phyloP scores from a whole-genome alignment of 805 yeast genomes.

The baker's yeast (Saccharomyces cerevisiae) region DNA sequence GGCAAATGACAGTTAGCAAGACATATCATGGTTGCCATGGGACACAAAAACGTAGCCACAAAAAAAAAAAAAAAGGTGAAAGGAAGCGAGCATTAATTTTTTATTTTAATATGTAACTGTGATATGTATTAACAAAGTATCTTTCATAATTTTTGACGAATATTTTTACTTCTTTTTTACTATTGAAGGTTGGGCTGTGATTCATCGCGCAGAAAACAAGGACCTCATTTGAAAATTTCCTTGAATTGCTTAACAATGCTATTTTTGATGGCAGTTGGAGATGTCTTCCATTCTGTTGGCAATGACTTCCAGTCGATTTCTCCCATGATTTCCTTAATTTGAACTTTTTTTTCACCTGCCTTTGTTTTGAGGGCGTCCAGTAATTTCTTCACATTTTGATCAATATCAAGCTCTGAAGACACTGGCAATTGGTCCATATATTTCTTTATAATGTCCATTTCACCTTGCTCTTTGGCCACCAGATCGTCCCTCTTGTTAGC shows the following conservation, averaged over 20 bases:
- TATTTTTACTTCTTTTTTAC: neutral
- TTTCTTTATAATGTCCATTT: slow-evolving; percentile 35
- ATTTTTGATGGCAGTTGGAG: slow-evolving; percentile 26
- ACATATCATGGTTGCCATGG: neutral
- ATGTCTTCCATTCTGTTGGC: slow-evolving; percentile 33
- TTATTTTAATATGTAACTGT: neutral
- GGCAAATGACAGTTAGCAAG: neutral
- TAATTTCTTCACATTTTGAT: slow-evolving; percentile 25
- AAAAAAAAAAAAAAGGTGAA: neutral
- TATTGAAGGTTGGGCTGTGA: neutral
- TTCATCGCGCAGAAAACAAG: neutral
- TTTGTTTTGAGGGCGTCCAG: slow-evolving; percentile 16
- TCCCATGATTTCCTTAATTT: slow-evolving; percentile 27
- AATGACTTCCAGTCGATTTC: slow-evolving; percentile 29
- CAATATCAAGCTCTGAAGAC: slow-evolving; percentile 40
- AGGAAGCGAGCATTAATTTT: neutral
- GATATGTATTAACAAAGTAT: neutral
- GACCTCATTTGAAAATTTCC: slow-evolving; percentile 6
- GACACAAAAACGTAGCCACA: neutral
- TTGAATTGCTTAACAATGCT: slow-evolving; percentile 27
- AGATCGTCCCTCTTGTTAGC: slow-evolving; percentile 43
- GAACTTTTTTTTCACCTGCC: slow-evolving; percentile 18
- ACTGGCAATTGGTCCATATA: slow-evolving; percentile 39
- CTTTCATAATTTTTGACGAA: neutral
- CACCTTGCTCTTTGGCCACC: slow-evolving; percentile 44